Percentiles rank a stretch among this genome's conserved stretches.
phyloP scores from a whole-genome alignment of 257 asterid species.

The Gentiana straminea region DNA sequence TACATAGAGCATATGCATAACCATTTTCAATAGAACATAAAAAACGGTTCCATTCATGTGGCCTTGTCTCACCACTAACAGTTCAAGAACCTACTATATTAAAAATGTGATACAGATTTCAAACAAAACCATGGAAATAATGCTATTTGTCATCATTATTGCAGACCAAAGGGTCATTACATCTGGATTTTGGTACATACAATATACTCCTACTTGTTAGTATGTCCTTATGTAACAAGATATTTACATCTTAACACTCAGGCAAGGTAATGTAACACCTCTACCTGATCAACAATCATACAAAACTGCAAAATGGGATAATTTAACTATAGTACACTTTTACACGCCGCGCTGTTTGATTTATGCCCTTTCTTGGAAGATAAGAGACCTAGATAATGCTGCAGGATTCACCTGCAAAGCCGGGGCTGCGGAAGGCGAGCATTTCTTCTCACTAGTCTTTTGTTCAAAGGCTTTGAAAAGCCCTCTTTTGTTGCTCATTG shows the following conservation, averaged over 20 bases:
- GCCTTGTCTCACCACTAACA: too few species aligned
- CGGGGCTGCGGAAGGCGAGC: conserved; percentile 14
- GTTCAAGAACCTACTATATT: too few species aligned
- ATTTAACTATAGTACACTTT: neutral
- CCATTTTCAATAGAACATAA: too few species aligned
- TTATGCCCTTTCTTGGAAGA: conserved; percentile 46
- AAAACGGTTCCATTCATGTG: too few species aligned
- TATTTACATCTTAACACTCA: conserved; percentile 24
- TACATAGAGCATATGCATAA: too few species aligned
- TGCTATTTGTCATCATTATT: too few species aligned
- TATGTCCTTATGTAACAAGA: conserved; percentile 15
- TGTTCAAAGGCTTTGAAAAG: conserved; percentile 58
- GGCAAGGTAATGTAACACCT: conserved; percentile 11
- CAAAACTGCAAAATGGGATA: conserved; percentile 8
- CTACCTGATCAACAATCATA: conserved; percentile 16
- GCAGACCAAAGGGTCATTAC: neutral
- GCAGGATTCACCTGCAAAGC: conserved; percentile 71
- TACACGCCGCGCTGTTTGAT: neutral
- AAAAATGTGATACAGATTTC: too few species aligned
- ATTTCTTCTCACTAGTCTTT: conserved; percentile 28
- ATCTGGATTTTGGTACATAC: conserved; percentile 1
- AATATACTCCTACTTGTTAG: conserved; percentile 9
- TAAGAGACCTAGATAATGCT: conserved; percentile 59
- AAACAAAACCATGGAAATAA: too few species aligned
- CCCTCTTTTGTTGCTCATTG: conserved; percentile 30